These are phyloP conservation scores for Cercophora sp. DNA, from an alignment of 495 filamentous ascomycete genomes.

Conservation along the genomic window DNA sequence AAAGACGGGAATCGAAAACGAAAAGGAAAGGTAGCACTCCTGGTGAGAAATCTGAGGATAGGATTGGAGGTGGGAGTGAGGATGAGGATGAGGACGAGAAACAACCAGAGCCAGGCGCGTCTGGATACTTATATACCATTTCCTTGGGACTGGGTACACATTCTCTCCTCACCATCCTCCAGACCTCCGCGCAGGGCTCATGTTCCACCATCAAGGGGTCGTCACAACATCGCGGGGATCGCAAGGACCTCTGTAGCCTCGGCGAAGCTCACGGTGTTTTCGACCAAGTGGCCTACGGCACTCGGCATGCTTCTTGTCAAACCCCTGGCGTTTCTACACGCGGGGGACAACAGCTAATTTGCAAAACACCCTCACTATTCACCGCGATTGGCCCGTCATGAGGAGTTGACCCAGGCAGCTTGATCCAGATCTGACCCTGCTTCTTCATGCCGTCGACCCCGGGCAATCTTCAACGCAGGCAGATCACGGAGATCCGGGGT, in stretches of 20 bases:
- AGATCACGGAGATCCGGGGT: conserved; percentile 7
- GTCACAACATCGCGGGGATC: too few relatives aligned
- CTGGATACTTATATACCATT: not conserved
- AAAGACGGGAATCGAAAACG: too few relatives aligned
- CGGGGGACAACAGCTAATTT: not conserved
- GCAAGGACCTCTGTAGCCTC: too few relatives aligned
- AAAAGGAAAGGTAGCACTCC: too few relatives aligned
- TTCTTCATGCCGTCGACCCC: too few relatives aligned
- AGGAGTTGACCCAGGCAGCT: not conserved
- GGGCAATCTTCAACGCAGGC: not conserved
- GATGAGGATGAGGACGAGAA: not conserved
- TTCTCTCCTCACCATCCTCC: too few relatives aligned
- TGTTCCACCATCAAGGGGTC: too few relatives aligned
- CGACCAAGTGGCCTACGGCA: too few relatives aligned
- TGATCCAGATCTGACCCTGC: not conserved
- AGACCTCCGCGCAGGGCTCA: too few relatives aligned
- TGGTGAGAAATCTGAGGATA: not conserved
- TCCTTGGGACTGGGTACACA: too few relatives aligned
- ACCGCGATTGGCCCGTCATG: not conserved
- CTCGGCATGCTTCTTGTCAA: too few relatives aligned
- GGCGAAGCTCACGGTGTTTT: too few relatives aligned
- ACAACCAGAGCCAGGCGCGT: not conserved
- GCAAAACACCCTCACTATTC: not conserved
- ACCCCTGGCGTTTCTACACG: not conserved
- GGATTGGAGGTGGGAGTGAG: not conserved